Evolutionary conservation across 23 red algal species (phyloP), one percentile per base, ranked within the genome.

Genomic region (Gracilaria caudata): DNA sequence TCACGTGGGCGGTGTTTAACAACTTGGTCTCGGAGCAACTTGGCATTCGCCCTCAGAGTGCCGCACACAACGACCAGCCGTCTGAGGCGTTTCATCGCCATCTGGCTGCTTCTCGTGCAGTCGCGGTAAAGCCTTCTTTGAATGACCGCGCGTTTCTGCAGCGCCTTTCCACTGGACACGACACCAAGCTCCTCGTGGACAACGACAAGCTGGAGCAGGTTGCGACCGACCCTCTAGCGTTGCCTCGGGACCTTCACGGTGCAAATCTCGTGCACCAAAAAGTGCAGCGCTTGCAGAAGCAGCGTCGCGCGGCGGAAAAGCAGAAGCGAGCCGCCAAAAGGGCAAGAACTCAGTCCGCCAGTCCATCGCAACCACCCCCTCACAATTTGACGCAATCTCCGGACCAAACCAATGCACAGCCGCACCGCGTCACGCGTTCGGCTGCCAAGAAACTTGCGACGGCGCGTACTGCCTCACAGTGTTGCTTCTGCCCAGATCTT

Each of bases 401-500:
- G 19, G 13, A 36, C n/a, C 79, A 45, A 83, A 49, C 29, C 3
- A 8, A 57, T 10, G 28, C 65, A 23, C 45, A 4, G 25, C 16
- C 19, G 17, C 20, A 19, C 20, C 82, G 82, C 13, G 20, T 64
- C 2, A 86, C 82, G 6, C 82, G 82, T 56, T 86, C 82, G 36
- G 82, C 82, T 12, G 63, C 82, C 2, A 68, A 68, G 45, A 43
- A 68, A 19, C 65, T 73, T 60, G 39, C 38, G 8, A 23, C n/a
- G 3, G 66, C 20, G 24, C 61, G 66, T 4, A 73, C 59, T 11
- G 46, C 82, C 41, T 86, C 82, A 21, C 60, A 89, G 39, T 93
- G 90, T 63, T 86, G 90, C 74, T 87, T 93, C 59, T 93, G 90
- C 77, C 90, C 90, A 2, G 56, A 66, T 17, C 64, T 86, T 33